Evolutionary conservation across 495 filamentous ascomycete genomes (phyloP).

Genomic region (Neurospora hispaniola): DNA sequence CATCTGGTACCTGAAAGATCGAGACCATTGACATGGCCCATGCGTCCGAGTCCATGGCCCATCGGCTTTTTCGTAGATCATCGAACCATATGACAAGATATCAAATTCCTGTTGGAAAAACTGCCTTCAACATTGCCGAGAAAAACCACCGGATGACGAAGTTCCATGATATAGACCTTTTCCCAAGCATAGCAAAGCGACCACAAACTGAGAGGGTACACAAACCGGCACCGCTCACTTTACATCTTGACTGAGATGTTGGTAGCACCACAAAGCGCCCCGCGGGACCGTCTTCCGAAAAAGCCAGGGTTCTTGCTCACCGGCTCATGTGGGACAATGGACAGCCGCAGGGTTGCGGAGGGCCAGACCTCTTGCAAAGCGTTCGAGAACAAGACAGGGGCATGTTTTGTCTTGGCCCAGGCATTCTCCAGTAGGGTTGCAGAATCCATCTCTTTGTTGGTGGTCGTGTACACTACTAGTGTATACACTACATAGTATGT

Average conservation of each 20-base stretch:
- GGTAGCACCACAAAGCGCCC: not conserved
- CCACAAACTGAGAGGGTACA: not conserved
- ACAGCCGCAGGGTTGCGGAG: not conserved
- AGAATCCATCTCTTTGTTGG: not conserved
- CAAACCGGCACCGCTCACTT: not conserved
- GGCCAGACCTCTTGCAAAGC: not conserved
- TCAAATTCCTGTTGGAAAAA: not conserved
- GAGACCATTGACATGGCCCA: not conserved
- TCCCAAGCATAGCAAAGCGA: not conserved
- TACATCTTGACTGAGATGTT: not conserved
- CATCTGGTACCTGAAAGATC: not conserved
- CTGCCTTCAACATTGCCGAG: not conserved
- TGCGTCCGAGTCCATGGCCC: not conserved
- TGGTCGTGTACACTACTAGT: not conserved
- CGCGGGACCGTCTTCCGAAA: not conserved
- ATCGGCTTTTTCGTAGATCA: not conserved
- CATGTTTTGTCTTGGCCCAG: not conserved
- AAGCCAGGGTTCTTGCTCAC: not conserved
- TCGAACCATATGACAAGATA: not conserved
- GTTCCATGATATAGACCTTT: not conserved
- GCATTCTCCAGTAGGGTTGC: not conserved
- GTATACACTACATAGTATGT: no score
- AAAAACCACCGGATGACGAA: not conserved
- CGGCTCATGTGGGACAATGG: not conserved
- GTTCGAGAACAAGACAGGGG: not conserved